Evolutionary conservation across 2,329 filamentous ascomycete genomes (phyloP).

Genomic region (Didymella glomerata): DNA sequence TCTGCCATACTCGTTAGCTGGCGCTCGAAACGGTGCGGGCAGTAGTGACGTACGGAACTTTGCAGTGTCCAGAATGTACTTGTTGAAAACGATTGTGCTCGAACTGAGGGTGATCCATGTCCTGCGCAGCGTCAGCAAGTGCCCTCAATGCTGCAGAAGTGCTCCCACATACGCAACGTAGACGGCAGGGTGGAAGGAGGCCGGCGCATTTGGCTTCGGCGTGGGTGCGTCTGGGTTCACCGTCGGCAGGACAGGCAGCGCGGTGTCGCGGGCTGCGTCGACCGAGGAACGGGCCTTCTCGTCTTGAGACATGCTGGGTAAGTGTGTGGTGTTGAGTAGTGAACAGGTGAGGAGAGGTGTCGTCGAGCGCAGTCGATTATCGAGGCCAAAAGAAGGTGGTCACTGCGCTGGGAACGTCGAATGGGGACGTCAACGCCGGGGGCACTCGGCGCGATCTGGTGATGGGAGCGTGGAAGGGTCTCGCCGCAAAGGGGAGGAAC

Average conservation of each 20-base stretch:
- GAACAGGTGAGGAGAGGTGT: constrained; percentile 32
- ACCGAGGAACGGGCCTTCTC: constrained; percentile 85
- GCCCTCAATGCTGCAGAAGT: constrained; percentile 51
- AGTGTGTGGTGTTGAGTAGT: constrained; percentile 29
- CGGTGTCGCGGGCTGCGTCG: constrained; percentile 72
- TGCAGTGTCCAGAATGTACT: constrained; percentile 90
- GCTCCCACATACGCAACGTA: constrained; percentile 72
- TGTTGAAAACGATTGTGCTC: constrained; percentile 98
- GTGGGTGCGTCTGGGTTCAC: constrained; percentile 81
- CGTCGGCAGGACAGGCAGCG: constrained; percentile 74
- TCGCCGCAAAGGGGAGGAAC: constrained; percentile 26
- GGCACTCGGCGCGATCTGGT: constrained; percentile 32
- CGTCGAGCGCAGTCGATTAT: constrained; percentile 22
- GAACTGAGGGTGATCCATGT: constrained; percentile 93
- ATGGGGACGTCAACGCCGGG: constrained; percentile 25
- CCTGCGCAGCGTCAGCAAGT: constrained; percentile 59
- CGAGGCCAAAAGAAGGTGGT: constrained; percentile 32
- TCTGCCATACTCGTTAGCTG: constrained; percentile 45
- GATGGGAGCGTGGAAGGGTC: constrained; percentile 30
- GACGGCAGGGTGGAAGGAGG: constrained; percentile 78
- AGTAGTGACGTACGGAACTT: constrained; percentile 74
- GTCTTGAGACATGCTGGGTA: constrained; percentile 64
- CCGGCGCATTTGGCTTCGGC: constrained; percentile 65
- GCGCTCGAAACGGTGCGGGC: constrained; percentile 4
- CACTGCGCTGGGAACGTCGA: constrained; percentile 28